Conservation (phyloP, 2,329 filamentous ascomycete genomes). For the Remersonia thermophila region DNA sequence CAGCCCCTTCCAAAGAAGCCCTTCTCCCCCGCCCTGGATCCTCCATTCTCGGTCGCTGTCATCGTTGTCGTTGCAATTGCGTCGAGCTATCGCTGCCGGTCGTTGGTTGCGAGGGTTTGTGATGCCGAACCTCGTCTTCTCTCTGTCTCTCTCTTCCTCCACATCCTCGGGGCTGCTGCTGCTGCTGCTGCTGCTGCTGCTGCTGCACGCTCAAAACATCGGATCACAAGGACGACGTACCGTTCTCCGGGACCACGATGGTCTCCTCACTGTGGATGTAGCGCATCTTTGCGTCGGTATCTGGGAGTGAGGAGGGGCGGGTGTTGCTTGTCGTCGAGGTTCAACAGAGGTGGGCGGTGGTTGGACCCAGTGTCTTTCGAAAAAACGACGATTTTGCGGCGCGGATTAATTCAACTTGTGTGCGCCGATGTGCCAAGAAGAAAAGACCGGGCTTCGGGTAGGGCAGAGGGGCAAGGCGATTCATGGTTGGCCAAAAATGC, state of each 20-base stretch:
- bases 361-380: slow-evolving; percentile 14
- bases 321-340: slow-evolving; percentile 19
- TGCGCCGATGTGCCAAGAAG: slow-evolving; percentile 12
- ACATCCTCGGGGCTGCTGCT: no score
- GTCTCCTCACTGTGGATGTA: slow-evolving; percentile 99
- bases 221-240: slow-evolving; percentile 46
- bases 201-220: slow-evolving; percentile 6
- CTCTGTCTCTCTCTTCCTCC: slow-evolving; percentile 4
- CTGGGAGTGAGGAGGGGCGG: slow-evolving; percentile 26
- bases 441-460: slow-evolving; percentile 6
- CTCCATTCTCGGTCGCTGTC: not conserved
- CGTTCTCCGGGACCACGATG: slow-evolving; percentile 91
- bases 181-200: no score
- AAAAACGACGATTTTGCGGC: slow-evolving; percentile 20
- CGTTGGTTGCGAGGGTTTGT: slow-evolving; percentile 1
- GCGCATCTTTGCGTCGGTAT: slow-evolving; percentile 74
- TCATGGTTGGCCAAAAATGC: slow-evolving; percentile 10
- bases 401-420: slow-evolving; percentile 22
- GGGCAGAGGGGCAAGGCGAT: slow-evolving; percentile 11
- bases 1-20: not conserved
- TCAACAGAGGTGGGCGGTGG: slow-evolving; percentile 14
- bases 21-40: not conserved
- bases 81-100: slow-evolving; percentile 3
- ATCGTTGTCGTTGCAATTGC: not conserved
- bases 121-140: slow-evolving; percentile 1